Evolutionary conservation across 1,284 basidiomycete genomes (phyloP).

Genomic region (Meripilus lineatus): DNA sequence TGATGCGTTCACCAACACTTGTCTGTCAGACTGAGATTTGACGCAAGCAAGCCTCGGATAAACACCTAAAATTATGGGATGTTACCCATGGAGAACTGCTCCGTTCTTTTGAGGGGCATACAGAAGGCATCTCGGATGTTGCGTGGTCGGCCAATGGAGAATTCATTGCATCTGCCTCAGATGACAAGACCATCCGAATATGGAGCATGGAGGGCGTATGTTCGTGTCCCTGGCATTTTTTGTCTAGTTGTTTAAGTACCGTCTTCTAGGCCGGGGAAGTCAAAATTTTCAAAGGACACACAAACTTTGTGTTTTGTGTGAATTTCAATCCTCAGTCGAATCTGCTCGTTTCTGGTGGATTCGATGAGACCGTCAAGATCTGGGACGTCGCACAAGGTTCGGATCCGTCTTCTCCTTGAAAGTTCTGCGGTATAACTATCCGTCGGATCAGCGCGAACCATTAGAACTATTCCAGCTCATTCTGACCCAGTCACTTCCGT

Average conservation of each 20-base stretch:
- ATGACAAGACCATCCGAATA: slow-evolving; percentile 82
- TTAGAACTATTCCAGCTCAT: slow-evolving; percentile 89
- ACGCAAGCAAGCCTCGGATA: slow-evolving; percentile 69
- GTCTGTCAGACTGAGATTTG: slow-evolving; percentile 11
- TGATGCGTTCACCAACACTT: slow-evolving; percentile 12
- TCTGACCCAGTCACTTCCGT: slow-evolving; percentile 95
- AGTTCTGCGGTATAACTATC: slow-evolving; percentile 1
- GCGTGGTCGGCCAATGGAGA: slow-evolving; percentile 82
- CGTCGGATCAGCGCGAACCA: slow-evolving; percentile 61
- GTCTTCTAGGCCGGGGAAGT: slow-evolving; percentile 43
- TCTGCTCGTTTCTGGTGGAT: slow-evolving; percentile 87
- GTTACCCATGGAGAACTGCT: slow-evolving; percentile 66
- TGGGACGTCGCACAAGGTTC: slow-evolving; percentile 93
- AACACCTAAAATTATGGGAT: slow-evolving; percentile 76
- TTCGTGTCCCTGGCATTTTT: slow-evolving; percentile 10
- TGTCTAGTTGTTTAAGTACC: not conserved
- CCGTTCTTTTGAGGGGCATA: slow-evolving; percentile 65
- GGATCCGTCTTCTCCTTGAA: no score
- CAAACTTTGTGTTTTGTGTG: slow-evolving; percentile 90
- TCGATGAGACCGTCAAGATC: slow-evolving; percentile 91
- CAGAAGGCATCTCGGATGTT: slow-evolving; percentile 83
- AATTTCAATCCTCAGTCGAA: slow-evolving; percentile 89
- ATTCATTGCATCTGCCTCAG: slow-evolving; percentile 84
- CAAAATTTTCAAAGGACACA: slow-evolving; percentile 77
- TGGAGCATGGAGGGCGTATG: slow-evolving; percentile 71